Base-by-base conservation (phyloP, 75 land plant species). In the Pinus tabuliformis region DNA sequence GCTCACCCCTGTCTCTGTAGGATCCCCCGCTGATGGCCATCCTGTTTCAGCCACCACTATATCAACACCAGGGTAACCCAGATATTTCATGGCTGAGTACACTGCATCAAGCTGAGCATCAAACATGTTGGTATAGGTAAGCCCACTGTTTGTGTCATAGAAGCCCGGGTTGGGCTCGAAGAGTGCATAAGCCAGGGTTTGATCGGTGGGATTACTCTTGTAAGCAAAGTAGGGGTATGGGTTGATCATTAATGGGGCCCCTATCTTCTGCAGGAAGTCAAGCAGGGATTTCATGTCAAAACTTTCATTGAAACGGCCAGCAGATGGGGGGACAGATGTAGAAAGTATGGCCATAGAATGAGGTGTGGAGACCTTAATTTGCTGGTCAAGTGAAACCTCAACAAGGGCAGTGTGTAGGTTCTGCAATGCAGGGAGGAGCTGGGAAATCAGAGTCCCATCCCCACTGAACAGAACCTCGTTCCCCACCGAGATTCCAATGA, bases 31-130 rank as follows among this genome's bases (percentile, higher is more conserved):
- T 0, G 92, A 88, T 0, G 95, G 95, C 95, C 95, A 92, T 18
- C 95, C 95, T 0, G 92, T 90, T 65, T 92, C 95, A 0, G 90
- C 75, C 1, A 92, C 83, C 26, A 88, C 81, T 22, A 91, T 42
- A 22, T 42, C 58, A 3, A 91, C 37, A 36, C 78, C 87, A 57
- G 78, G 57, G 78, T 78, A 87, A 4, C 81, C 79, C 15, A 92
- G 37, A 9, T 85, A 82, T 36, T 78, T 57, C 85, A 89, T 82
- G 78, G 96, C 93, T 3, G 91, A 74, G 75, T 71, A 92, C 20
- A 91, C 91, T 36, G 96, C 96, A 81, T 95, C 98, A 36, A 93
- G 56, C 75, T 93, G 93, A 28, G 96, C 98, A n/a, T 95, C 98
- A 39, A 95, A 81, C 62, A 95, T 75, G 80, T 80, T 92, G 57